These are phyloP conservation scores for Scheffersomyces insectosa DNA, from an alignment of 1,139 yeast genomes.

Conservation along the genomic window DNA sequence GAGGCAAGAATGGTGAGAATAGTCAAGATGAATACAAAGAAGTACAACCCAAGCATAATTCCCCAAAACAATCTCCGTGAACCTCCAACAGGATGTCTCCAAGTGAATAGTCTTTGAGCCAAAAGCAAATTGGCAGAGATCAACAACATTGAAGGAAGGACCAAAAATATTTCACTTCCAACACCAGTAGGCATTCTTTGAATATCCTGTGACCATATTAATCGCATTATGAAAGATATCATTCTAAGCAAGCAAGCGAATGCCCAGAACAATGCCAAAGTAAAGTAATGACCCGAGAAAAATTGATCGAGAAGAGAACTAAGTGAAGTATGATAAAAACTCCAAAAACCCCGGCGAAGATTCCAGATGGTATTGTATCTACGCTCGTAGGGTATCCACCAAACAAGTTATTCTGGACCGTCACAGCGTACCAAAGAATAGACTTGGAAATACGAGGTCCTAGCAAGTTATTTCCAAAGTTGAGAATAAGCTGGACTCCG, in stretches of 20 bases:
- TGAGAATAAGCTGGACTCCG: conserved; percentile 38
- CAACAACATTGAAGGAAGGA: conserved; percentile 54
- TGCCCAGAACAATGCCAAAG: conserved; percentile 55
- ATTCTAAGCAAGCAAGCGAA: conserved; percentile 53
- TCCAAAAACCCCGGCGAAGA: conserved; percentile 57
- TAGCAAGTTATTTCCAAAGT: conserved; percentile 26
- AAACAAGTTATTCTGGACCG: conserved; percentile 53
- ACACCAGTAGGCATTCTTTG: conserved; percentile 53
- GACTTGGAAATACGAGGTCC: conserved; percentile 37
- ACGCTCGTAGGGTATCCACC: conserved; percentile 62
- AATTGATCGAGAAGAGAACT: conserved; percentile 50
- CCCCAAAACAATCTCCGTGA: conserved; percentile 54
- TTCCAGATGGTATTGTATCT: conserved; percentile 63
- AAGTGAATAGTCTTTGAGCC: conserved; percentile 77
- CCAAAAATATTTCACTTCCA: conserved; percentile 57
- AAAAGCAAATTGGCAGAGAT: conserved; percentile 63
- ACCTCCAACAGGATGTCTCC: conserved; percentile 83
- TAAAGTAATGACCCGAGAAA: conserved; percentile 61
- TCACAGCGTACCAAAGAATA: conserved; percentile 35
- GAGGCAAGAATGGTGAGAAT: conserved; percentile 71
- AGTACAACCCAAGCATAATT: conserved; percentile 53
- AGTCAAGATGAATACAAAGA: conserved; percentile 56
- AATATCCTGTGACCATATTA: conserved; percentile 56
- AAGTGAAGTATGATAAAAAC: conserved; percentile 51
- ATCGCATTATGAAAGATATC: conserved; percentile 62